Percentiles rank a stretch among this genome's conserved stretches.
Conservation (phyloP, 768 basidiomycete genomes). For the Macrocybe gigantea region DNA sequence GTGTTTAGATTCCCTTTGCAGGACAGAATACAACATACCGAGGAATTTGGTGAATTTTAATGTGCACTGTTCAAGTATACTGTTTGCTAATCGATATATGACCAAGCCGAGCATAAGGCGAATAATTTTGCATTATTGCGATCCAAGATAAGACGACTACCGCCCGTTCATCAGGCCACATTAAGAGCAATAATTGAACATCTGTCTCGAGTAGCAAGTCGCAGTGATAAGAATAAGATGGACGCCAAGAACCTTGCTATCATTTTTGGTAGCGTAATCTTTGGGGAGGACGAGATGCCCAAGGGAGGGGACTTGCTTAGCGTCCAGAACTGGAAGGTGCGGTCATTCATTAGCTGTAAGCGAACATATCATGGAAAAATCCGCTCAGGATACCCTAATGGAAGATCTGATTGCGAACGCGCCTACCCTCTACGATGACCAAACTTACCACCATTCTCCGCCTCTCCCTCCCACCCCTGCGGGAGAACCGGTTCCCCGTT, state of each 20-base stretch:
- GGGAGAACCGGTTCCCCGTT: conserved; percentile 51
- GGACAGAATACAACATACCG: conserved; percentile 78
- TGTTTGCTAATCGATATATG: not conserved
- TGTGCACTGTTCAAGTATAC: not conserved
- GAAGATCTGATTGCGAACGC: conserved; percentile 80
- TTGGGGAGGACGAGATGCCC: conserved; percentile 88
- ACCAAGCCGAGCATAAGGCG: conserved; percentile 61
- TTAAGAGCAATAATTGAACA: conserved; percentile 80
- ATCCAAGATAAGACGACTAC: conserved; percentile 81
- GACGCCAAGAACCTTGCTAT: conserved; percentile 89
- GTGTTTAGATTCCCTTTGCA: conserved; percentile 76
- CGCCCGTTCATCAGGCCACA: conserved; percentile 79
- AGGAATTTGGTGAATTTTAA: conserved; percentile 54
- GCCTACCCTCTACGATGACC: conserved; percentile 61
- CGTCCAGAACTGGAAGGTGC: conserved; percentile 72
- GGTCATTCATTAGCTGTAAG: not conserved
- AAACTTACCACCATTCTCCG: conserved; percentile 44
- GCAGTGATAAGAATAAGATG: conserved; percentile 84
- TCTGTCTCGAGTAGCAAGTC: conserved; percentile 63
- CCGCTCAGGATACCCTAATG: conserved; percentile 50
- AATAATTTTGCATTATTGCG: conserved; percentile 74
- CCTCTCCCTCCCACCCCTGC: conserved; percentile 70
- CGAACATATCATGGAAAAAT: not conserved
- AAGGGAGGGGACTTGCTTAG: conserved; percentile 72
- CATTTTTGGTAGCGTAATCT: conserved; percentile 82